Evolutionary conservation across 2,329 filamentous ascomycete species (phyloP).

Genomic region (Nemania diffusa): DNA sequence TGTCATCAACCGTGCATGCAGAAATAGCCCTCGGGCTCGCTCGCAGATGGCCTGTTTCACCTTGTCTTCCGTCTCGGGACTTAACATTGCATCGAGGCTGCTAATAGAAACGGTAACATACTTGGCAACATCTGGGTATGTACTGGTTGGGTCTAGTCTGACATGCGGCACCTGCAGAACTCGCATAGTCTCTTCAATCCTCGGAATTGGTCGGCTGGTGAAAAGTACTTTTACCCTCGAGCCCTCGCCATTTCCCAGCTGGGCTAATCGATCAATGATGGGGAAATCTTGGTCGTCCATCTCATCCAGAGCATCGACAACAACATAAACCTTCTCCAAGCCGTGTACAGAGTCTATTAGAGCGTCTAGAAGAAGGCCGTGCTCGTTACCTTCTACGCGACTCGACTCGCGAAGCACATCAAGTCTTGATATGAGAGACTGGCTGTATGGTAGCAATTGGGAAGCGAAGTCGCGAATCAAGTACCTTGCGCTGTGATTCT

Average conservation of each 20-base stretch:
- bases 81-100: neutral
- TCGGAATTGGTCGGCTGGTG: neutral
- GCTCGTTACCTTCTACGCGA: constrained; percentile 8
- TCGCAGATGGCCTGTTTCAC: constrained; percentile 7
- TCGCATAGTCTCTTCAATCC: constrained; percentile 4
- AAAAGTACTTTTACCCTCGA: neutral
- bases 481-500: constrained; percentile 8
- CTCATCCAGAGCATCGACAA: constrained; percentile 5
- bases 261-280: neutral
- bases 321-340: neutral
- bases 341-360: neutral
- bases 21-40: constrained; percentile 4
- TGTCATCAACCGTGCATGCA: constrained; percentile 6
- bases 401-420: neutral
- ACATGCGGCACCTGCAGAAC: neutral
- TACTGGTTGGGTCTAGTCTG: neutral
- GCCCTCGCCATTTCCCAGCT: neutral
- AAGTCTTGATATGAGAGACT: neutral
- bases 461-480: constrained; percentile 9
- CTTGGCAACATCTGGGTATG: constrained; percentile 8
- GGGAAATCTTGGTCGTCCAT: constrained; percentile 4
- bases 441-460: constrained; percentile 2
- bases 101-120: constrained; percentile 9
- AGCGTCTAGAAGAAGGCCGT: neutral
- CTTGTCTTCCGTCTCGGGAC: constrained; percentile 1